These are phyloP conservation scores for Scheffersomyces stipitis DNA, from an alignment of 805 yeast genomes.

Conservation along the genomic window DNA sequence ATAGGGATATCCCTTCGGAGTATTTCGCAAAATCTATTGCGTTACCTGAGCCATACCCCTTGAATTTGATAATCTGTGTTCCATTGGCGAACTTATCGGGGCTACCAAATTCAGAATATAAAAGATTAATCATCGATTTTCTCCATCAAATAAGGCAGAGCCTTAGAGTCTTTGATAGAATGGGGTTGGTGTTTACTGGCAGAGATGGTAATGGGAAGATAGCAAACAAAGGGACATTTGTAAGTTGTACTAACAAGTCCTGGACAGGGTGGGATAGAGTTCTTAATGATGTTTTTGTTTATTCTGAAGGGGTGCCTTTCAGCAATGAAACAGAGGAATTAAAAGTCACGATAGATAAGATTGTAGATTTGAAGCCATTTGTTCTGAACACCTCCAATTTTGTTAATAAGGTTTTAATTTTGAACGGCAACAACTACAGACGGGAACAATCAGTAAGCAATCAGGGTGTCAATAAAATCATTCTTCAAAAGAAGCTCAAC, in stretches of 20 bases:
- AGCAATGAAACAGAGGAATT: constrained; percentile 22
- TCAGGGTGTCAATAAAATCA: not conserved
- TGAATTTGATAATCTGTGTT: constrained; percentile 44
- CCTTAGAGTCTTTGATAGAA: constrained; percentile 38
- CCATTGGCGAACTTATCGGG: constrained; percentile 35
- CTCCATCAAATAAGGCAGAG: constrained; percentile 24
- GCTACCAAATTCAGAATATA: constrained; percentile 27
- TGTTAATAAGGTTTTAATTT: constrained; percentile 10
- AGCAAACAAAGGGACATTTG: constrained; percentile 41
- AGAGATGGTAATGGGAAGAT: constrained; percentile 39
- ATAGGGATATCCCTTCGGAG: constrained; percentile 42
- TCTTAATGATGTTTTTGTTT: constrained; percentile 34
- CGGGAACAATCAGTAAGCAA: constrained; percentile 1
- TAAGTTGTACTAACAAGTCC: constrained; percentile 43
- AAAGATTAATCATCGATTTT: constrained; percentile 16
- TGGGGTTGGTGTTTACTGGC: constrained; percentile 52
- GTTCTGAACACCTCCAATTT: constrained; percentile 11
- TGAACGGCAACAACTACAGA: constrained; percentile 8
- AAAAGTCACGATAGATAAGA: constrained; percentile 23
- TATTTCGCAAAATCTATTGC: constrained; percentile 39
- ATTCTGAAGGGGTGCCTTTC: constrained; percentile 9
- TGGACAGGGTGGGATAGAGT: constrained; percentile 54
- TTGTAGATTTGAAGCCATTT: constrained; percentile 26
- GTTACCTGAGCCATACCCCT: constrained; percentile 36
- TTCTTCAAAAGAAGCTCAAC: constrained; percentile 5